phyloP scores from a whole-genome alignment of 108 stramenopile genomes.

The Discostella pseudostelligera region DNA sequence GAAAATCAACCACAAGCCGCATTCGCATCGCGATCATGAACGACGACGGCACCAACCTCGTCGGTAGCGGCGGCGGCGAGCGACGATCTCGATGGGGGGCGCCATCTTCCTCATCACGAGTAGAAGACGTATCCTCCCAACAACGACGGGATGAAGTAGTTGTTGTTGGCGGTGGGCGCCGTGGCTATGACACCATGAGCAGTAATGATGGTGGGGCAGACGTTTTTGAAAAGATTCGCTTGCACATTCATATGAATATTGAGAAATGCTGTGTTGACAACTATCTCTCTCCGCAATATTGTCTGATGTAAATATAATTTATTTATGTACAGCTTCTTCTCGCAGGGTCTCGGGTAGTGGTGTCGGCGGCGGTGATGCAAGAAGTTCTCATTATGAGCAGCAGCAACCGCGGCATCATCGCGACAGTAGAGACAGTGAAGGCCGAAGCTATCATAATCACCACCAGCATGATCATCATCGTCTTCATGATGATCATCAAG shows the following conservation, averaged over 20 bases:
- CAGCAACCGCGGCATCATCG: not conserved
- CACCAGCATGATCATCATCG: not conserved
- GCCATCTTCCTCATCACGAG: not conserved
- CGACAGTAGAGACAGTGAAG: not conserved
- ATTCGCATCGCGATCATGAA: too few species aligned
- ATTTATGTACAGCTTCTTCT: too few species aligned
- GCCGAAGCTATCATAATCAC: too few species aligned
- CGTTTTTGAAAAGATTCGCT: too few species aligned
- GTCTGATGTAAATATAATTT: too few species aligned
- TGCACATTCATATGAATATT: too few species aligned
- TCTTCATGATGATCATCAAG: not conserved
- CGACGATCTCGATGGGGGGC: conserved; percentile 11
- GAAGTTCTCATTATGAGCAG: not conserved
- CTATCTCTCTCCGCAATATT: too few species aligned
- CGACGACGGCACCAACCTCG: not conserved
- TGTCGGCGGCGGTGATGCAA: too few species aligned
- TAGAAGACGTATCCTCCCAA: not conserved
- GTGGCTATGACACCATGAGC: not conserved
- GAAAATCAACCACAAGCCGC: too few species aligned
- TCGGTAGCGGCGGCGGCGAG: not conserved
- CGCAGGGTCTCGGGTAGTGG: too few species aligned
- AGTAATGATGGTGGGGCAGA: not conserved
- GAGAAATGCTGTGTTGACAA: too few species aligned
- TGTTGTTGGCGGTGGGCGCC: too few species aligned
- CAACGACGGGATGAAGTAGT: not conserved